Evolutionary conservation across 1,284 basidiomycete genomes (phyloP), one percentile per base, ranked within the genome.

Genomic region (Cerrena zonata): DNA sequence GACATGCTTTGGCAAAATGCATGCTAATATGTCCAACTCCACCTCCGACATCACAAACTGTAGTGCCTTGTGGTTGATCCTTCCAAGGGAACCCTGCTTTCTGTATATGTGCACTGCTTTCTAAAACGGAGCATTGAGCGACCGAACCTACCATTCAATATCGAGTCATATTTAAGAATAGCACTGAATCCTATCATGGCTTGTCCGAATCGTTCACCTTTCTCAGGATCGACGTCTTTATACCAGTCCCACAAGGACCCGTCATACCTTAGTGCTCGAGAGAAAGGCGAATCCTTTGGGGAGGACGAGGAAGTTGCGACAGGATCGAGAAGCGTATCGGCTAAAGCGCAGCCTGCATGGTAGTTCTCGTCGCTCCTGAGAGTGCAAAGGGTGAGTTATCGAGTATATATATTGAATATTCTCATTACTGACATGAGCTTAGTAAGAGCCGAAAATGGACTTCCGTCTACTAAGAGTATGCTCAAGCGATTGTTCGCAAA

Each of bases 1-100:
- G 71, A 44, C 71, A 65, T 5, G 58, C 57, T 53, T 68, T 71
- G 0, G 69, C 58, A 3, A 82, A 65, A 18, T 68, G 65, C 15
- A 78, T 61, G 3, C 71, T 64, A 18, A 75, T 61, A 15, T 67
- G 58, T 0, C 79, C 78, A 23, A 71, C 60, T 1, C 77, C 73
- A 0, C 74, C 69, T 2, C 75, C 78, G 7, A 82, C 65, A 57
- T 81, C 79, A 34, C 73, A 75, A 7, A 82, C 55, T 0, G 65
- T 68, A 0, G 71, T 63, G 11, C 63, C 66, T 2, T 59, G 27
- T 3, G 62, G 57, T 1, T 75, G 61, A 7, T 61, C 57, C n/a
- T 60, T 52, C 78, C 76, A 80, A 4, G 76, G 73, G 57, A 73
- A 77, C 2, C 53, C 70, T 75, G 39, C 30, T 7, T 5, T 22